Base-by-base conservation (phyloP, 2,329 filamentous ascomycete species). In the Colletotrichum spinosum region DNA sequence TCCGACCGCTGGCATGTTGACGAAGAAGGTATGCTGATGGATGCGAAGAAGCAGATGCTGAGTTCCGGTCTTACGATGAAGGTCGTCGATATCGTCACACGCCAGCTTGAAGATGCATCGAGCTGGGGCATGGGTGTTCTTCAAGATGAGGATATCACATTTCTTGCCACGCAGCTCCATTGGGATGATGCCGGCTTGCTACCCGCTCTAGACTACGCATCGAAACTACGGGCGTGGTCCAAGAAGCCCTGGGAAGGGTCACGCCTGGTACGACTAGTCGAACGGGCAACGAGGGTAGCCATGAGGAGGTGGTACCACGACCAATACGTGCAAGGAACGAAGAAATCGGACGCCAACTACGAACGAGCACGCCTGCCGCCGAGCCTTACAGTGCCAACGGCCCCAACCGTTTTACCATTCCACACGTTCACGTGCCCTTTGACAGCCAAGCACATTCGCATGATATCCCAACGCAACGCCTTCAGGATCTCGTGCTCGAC, bases 351-450 rank as follows among this genome's bases (percentile, higher is more conserved):
- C 4, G 70, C 79, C 7, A 83, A 83, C 10, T 97, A 97, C 75
- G 79, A 81, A 39, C 84, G 96, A 55, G 92, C 93, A 10, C 89
- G 88, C 65, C 81, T 97, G 10, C 96, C 95, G 4, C 78, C 84
- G 3, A 86, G 85, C 46, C 82, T 99, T 38, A 86, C 91, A 1
- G 86, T 97, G 9, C 96, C 96, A 4, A 89, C 92, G 37, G 95
- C 96, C 6, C 96, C 96, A 2, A 99, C 96, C 0, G 94, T 99
- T 1, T 84, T 99, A 1, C 96, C 96, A 0, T 99, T 99, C 74
- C 96, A 99, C 76, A 98, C 96, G 0, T 99, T 99, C 73, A 99
- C 96, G 2, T 97, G 92, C 69, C 96, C 96, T 0, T 83, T 99
- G 69, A 94, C 93, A 7, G 94, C 96, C 4, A 93, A 92, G 75